Base-by-base conservation (phyloP, 73 alveolate species). In the Breviolum minutum region DNA sequence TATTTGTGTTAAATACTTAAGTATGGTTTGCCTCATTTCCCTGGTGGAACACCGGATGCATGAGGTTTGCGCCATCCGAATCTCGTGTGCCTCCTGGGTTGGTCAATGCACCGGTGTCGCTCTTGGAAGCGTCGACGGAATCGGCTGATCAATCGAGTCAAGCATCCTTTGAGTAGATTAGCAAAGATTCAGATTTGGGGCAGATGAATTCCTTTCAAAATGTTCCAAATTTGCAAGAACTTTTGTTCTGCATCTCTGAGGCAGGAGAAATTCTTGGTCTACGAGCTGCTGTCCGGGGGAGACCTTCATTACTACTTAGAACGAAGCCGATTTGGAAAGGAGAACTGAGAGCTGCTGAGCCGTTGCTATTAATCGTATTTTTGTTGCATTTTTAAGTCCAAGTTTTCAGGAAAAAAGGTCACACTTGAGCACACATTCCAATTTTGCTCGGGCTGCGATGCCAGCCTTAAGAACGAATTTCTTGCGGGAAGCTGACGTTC, bases 11-110 rank as follows among this genome's bases (percentile, higher is more conserved):
- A 71, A 30, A 71, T 30, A 71, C 32, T 30, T 2, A 8, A 30
- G 30, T 22, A 20, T 30, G 10, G 30, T 30, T 20, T 71, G n/a
- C 13, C 32, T 20, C 86, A 77, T 14, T 29, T 22, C 81, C 7
- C 48, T 32, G 92, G 61, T 20, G 61, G 17, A 76, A 16, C 19
- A 12, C 87, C 19, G 32, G 24, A 17, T 17, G 26, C 20, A n/a
- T 30, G 26, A 88, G 95, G 95, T 54, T 82, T 93, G 29, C 92
- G 98, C 92, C 99, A 95, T 61, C 95, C 99, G 12, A 79, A 95
- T 48, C 73, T 95, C 63, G 99, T 30, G n/a, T 16, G 66, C 61
- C 87, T 95, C 77, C 30, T 79, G 63, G 99, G 99, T 32, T 95
- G 95, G 95, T 89, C 87, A 61, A 60, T 9, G 87, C 20, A 81